These are phyloP conservation scores for Wilhelminamyces savonicus DNA, from an alignment of 805 yeast species.

Conservation along the genomic window DNA sequence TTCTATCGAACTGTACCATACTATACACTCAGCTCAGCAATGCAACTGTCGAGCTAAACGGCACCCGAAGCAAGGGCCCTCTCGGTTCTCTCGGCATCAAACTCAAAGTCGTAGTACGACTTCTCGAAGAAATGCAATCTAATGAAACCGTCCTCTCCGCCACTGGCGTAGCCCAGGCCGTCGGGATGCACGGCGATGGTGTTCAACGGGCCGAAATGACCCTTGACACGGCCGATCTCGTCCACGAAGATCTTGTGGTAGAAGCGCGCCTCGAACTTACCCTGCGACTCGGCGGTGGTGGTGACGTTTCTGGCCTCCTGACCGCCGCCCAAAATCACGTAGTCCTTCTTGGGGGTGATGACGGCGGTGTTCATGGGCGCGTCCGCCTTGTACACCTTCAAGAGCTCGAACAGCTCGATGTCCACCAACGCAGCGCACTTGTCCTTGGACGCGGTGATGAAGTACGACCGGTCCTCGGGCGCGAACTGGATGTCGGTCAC, in stretches of 20 bases:
- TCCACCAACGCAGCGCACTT: constrained; percentile 74
- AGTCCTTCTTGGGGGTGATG: constrained; percentile 88
- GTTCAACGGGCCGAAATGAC: constrained; percentile 98
- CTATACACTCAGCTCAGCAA: too few relatives aligned
- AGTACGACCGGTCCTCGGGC: constrained; percentile 73
- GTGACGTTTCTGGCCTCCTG: constrained; percentile 98
- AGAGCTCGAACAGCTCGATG: constrained; percentile 63
- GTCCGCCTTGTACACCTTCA: constrained; percentile 78
- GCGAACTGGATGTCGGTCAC: constrained; percentile 90
- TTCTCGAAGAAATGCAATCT: constrained; percentile 93
- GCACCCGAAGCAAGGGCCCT: constrained; percentile 34
- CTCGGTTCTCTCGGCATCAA: constrained; percentile 77
- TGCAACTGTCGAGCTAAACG: constrained; percentile 9
- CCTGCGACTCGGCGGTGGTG: constrained; percentile 89
- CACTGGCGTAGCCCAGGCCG: constrained; percentile 91
- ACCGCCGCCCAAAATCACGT: constrained; percentile 96
- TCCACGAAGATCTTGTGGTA: constrained; percentile 93
- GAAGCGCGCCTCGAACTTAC: constrained; percentile 94
- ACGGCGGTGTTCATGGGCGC: constrained; percentile 95
- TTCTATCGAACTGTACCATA: too few relatives aligned
- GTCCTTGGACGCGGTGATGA: constrained; percentile 90
- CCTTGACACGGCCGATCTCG: constrained; percentile 94
- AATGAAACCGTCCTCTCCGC: constrained; percentile 97
- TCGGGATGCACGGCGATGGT: constrained; percentile 90
- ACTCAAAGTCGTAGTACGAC: constrained; percentile 86